Conservation (phyloP, 208 protist genomes). For the Leptomonas seymouri region DNA sequence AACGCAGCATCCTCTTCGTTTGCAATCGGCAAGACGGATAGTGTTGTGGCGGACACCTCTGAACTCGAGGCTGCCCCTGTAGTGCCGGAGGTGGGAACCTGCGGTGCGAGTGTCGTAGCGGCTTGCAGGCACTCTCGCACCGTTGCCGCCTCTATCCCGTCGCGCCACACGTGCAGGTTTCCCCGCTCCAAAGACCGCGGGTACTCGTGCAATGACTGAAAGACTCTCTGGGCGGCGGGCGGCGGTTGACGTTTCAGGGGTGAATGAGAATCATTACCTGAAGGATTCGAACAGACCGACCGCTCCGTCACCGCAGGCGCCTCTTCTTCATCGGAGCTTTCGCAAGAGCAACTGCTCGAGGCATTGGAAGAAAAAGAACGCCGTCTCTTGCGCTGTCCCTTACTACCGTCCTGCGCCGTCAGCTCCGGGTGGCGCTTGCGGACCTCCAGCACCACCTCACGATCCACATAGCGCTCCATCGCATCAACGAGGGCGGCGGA, state of each 20-base stretch:
- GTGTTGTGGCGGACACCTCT: not conserved
- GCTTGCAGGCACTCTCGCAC: slow-evolving; percentile 18
- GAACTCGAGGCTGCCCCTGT: not conserved
- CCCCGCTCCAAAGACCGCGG: slow-evolving; percentile 31
- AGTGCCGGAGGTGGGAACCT: not conserved
- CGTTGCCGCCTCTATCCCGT: slow-evolving; percentile 1
- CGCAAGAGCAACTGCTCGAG: not conserved
- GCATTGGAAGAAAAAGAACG: slow-evolving; percentile 13
- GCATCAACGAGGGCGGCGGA: slow-evolving; percentile 25
- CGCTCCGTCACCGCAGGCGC: not conserved
- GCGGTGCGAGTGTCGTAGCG: slow-evolving; percentile 2
- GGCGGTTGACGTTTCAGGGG: not conserved
- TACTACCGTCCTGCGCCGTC: not conserved
- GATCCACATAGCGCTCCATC: slow-evolving; percentile 46
- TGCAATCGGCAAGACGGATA: slow-evolving; percentile 12
- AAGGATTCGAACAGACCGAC: not conserved
- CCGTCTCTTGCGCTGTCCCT: slow-evolving; percentile 4
- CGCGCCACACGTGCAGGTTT: slow-evolving; percentile 24
- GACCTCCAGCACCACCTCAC: slow-evolving; percentile 33
- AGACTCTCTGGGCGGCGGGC: not conserved
- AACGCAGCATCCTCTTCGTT: slow-evolving; percentile 21
- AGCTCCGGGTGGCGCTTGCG: slow-evolving; percentile 35
- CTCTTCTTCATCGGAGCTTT: not conserved
- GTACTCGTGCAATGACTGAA: slow-evolving; percentile 29
- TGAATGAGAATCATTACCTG: not conserved